A percentile compares a stretch with the other conserved stretches of the same genome.
These are phyloP conservation scores for Hortaea sp. DNA, from an alignment of 2,329 filamentous ascomycete species.

Conservation along the genomic window DNA sequence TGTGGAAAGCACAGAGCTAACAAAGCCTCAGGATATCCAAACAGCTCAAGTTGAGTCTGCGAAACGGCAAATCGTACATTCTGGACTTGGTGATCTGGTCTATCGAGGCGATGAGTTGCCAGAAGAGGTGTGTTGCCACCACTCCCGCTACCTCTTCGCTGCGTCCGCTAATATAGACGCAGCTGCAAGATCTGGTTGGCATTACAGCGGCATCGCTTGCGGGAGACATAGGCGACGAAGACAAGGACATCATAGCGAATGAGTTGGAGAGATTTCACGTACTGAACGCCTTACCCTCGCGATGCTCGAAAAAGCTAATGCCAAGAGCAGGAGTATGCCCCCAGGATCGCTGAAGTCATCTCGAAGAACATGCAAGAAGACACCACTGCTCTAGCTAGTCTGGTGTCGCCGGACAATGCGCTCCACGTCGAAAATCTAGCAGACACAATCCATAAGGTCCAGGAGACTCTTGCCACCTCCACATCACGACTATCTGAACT, in stretches of 20 bases:
- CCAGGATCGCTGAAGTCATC: conserved; percentile 24
- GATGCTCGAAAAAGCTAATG: neutral
- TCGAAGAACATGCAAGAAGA: conserved; percentile 25
- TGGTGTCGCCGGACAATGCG: conserved; percentile 11
- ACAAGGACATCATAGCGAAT: conserved; percentile 29
- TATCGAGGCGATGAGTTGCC: conserved; percentile 28
- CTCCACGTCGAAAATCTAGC: conserved; percentile 8
- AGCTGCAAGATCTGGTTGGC: conserved; percentile 34
- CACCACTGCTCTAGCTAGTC: conserved; percentile 23
- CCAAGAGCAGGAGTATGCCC: conserved; percentile 23
- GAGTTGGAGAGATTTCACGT: conserved; percentile 32
- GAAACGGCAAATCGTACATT: conserved; percentile 25
- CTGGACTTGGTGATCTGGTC: conserved; percentile 26
- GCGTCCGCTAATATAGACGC: conserved; percentile 1
- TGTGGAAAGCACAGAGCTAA: conserved; percentile 2
- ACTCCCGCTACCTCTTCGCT: neutral
- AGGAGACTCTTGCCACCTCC: conserved; percentile 11
- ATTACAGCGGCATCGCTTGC: conserved; percentile 31
- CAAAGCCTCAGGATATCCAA: conserved; percentile 25
- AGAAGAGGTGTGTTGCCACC: conserved; percentile 23
- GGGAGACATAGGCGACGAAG: conserved; percentile 25
- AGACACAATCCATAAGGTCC: conserved; percentile 7
- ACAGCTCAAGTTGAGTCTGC: conserved; percentile 25
- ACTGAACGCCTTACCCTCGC: neutral
- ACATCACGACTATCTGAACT: conserved; percentile 17